Evolutionary conservation across 805 yeast species (phyloP), one percentile per base, ranked within the genome.

Genomic region (Barnettozyma salicaria): DNA sequence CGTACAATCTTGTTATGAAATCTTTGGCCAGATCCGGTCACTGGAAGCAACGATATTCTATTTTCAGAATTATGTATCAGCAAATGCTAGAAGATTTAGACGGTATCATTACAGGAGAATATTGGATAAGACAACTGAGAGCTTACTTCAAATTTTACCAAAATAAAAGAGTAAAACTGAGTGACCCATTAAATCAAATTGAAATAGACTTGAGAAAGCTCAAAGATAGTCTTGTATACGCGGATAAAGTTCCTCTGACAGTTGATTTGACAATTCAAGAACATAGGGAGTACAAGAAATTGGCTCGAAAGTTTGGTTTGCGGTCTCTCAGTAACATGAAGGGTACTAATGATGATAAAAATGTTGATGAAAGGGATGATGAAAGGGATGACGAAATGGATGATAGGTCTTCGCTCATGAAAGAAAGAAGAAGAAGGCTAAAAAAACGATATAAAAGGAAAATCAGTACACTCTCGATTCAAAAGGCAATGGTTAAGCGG

Each of bases 1-100:
- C 58, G 1, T 66, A 64, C 31, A 58, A 57, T 18, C 42, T 59
- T 26, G 43, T 67, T 5, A 57, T 64, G 49, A 63, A 60, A 40
- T 36, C 60, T 6, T 36, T 63, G 4, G 59, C 61, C 2, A 57
- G 53, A 17, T 51, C 58, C 14, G 70, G 67, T 0, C 55, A 51
- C 29, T 53, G 58, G 44, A 25, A 31, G 7, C 37, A 45, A 10
- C 49, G 59, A 14, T 55, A 53, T 20, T 25, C 48, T 1, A 43
- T 47, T 3, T 35, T 56, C 7, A 52, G 59, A 14, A 37, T 55
- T 13, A 41, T 52, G 21, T 44, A 61, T n/a, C 44, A 50, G 11
- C 36, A 44, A n/a, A 50, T 49, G 52, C 13, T 47, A 8, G 34
- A 27, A 7, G 47, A 44, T 26, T 16, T 45, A 7, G 31, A 45